Conservation (phyloP, 345 rosid genomes). For the Camelina sativa region DNA sequence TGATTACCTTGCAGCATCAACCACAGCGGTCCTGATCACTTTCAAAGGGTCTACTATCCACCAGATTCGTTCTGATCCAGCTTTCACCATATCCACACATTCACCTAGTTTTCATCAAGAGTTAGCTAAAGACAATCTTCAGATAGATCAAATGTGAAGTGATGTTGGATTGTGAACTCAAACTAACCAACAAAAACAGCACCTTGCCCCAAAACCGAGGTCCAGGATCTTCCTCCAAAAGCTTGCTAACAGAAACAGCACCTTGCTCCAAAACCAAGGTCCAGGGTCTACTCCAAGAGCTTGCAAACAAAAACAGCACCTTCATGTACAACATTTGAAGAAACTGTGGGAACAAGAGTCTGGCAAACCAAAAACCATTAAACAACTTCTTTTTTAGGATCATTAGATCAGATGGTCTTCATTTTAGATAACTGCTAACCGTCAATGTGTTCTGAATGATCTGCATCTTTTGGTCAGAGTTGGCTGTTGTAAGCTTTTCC, state of each 20-base stretch:
- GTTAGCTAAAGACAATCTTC: neutral
- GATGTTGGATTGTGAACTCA: neutral
- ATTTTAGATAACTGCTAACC: neutral
- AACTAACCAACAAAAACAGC: neutral
- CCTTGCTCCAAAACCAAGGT: neutral
- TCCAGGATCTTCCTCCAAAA: neutral
- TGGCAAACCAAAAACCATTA: neutral
- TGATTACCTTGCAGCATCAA: conserved; percentile 23
- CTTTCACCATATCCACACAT: neutral
- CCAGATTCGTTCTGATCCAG: neutral
- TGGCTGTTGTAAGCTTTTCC: neutral
- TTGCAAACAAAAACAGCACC: neutral
- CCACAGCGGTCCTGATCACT: neutral
- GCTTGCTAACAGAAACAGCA: neutral
- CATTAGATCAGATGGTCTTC: neutral
- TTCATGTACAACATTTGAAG: neutral
- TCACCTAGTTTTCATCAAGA: neutral
- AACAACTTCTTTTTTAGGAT: neutral
- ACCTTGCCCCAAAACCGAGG: neutral
- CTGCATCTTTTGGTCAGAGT: neutral
- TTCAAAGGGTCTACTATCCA: neutral
- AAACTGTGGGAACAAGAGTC: neutral
- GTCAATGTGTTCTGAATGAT: neutral
- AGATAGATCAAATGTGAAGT: neutral
- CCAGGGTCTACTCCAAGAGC: neutral